A percentile compares a stretch with the other conserved stretches of the same genome.
phyloP scores from a whole-genome alignment of 2,329 filamentous ascomycete species.

The Colletotrichum nymphaeae region DNA sequence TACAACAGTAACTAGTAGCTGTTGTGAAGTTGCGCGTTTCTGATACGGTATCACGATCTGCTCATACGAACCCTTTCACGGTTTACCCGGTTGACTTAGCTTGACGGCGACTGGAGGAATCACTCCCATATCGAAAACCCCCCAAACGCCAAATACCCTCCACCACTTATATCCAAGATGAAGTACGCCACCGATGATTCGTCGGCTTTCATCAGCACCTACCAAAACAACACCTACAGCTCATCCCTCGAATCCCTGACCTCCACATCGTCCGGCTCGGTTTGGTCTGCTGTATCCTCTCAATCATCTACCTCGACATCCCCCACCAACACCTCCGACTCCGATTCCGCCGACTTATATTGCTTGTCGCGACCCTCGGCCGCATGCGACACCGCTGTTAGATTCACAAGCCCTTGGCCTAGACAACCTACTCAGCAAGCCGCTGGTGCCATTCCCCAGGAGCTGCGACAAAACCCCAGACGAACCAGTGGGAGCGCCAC shows the following conservation, averaged over 20 bases:
- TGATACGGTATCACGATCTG: constrained; percentile 49
- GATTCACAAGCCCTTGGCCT: constrained; percentile 46
- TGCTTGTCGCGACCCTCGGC: constrained; percentile 49
- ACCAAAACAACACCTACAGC: constrained; percentile 71
- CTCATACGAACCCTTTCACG: constrained; percentile 39
- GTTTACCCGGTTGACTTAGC: constrained; percentile 47
- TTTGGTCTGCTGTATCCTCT: constrained; percentile 80
- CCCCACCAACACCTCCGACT: constrained; percentile 70
- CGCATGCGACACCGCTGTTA: constrained; percentile 43
- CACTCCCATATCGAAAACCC: constrained; percentile 32
- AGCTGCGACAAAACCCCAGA: constrained; percentile 74
- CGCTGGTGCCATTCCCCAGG: constrained; percentile 60
- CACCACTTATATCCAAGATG: constrained; percentile 61
- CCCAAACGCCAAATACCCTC: constrained; percentile 19
- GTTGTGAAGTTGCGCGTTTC: constrained; percentile 52
- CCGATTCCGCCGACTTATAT: constrained; percentile 59
- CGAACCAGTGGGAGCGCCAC: constrained; percentile 67
- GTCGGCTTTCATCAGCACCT: constrained; percentile 61
- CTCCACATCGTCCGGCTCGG: constrained; percentile 80
- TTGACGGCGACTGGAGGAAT: constrained; percentile 49
- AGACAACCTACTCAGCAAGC: constrained; percentile 39
- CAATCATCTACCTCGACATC: constrained; percentile 78
- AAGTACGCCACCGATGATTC: constrained; percentile 64
- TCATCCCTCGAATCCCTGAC: constrained; percentile 79
- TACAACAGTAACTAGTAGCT: constrained; percentile 48